phyloP scores from a whole-genome alignment of 1,284 basidiomycete genomes.

The Stygiomarasmius scandens region DNA sequence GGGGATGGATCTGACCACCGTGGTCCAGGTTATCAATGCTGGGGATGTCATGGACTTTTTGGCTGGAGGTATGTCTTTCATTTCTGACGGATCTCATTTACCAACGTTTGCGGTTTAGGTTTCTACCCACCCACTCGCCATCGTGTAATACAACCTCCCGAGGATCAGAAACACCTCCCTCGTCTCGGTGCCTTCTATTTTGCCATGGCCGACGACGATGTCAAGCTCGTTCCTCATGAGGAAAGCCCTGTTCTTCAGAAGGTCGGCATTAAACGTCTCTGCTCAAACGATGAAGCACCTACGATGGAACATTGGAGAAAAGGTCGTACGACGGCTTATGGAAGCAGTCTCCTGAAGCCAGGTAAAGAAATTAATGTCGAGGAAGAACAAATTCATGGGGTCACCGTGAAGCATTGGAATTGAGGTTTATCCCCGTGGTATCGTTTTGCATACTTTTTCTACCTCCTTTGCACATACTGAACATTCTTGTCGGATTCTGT shows the following conservation, averaged over 20 bases:
- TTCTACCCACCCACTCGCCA: constrained; percentile 22
- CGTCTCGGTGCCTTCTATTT: constrained; percentile 59
- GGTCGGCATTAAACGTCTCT: constrained; percentile 32
- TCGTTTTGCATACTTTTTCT: too few species aligned
- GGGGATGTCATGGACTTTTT: constrained; percentile 55
- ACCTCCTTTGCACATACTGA: too few species aligned
- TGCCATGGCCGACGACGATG: constrained; percentile 37
- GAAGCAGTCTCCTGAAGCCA: constrained; percentile 27
- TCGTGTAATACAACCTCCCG: constrained; percentile 44
- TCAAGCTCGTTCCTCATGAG: constrained; percentile 37
- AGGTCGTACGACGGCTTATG: constrained; percentile 36
- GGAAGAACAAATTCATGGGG: constrained; percentile 47
- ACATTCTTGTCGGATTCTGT: too few species aligned
- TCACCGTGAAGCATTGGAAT: constrained; percentile 54
- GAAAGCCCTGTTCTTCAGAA: constrained; percentile 43
- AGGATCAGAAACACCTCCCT: constrained; percentile 47
- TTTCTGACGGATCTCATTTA: neutral
- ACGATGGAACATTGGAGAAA: constrained; percentile 41
- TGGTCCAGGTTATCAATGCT: constrained; percentile 39
- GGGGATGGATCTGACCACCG: too few species aligned
- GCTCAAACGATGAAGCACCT: constrained; percentile 31
- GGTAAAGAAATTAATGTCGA: constrained; percentile 40
- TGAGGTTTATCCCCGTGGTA: constrained; percentile 23
- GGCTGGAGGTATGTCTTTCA: constrained; percentile 37
- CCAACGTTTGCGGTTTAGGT: neutral